A percentile compares a stretch with the other conserved stretches of the same genome.
These are phyloP conservation scores for Pythium volutum DNA, from an alignment of 352 stramenopile species.

Conservation along the genomic window DNA sequence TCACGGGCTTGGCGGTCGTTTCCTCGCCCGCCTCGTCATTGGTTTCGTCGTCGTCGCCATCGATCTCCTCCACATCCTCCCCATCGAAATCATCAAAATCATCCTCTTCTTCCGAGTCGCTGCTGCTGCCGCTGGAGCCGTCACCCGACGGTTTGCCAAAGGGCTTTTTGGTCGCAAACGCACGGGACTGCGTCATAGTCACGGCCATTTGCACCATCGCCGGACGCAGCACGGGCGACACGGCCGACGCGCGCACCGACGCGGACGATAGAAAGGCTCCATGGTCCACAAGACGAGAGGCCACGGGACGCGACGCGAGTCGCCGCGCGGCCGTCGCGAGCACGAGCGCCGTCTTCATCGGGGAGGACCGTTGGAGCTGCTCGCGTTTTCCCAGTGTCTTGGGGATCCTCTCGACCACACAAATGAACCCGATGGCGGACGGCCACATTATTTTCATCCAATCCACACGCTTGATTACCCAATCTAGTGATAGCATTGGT, in stretches of 20 bases:
- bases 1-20: constrained; percentile 12
- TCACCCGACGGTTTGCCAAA: constrained; percentile 9
- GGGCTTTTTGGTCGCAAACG: constrained; percentile 31
- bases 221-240: constrained; percentile 1
- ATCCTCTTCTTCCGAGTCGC: constrained; percentile 31
- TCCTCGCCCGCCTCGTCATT: constrained; percentile 31
- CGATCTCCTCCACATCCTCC: constrained; percentile 20
- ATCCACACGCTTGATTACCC: not conserved
- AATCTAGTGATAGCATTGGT: not conserved
- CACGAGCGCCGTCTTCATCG: constrained; percentile 50
- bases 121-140: constrained; percentile 28
- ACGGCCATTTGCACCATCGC: not conserved
- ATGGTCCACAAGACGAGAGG: not conserved
- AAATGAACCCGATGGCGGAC: constrained; percentile 5
- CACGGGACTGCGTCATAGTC: constrained; percentile 15
- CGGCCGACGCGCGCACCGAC: not conserved
- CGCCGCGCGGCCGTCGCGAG: constrained; percentile 27
- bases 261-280: not conserved
- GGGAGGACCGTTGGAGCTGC: not conserved
- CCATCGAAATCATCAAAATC: constrained; percentile 34
- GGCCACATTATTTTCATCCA: constrained; percentile 13
- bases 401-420: constrained; percentile 19
- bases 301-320: constrained; percentile 21
- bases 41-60: constrained; percentile 32
- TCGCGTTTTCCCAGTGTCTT: not conserved